Conservation (phyloP, 139 green algal genomes). For the Chlamydomonas schloesseri region DNA sequence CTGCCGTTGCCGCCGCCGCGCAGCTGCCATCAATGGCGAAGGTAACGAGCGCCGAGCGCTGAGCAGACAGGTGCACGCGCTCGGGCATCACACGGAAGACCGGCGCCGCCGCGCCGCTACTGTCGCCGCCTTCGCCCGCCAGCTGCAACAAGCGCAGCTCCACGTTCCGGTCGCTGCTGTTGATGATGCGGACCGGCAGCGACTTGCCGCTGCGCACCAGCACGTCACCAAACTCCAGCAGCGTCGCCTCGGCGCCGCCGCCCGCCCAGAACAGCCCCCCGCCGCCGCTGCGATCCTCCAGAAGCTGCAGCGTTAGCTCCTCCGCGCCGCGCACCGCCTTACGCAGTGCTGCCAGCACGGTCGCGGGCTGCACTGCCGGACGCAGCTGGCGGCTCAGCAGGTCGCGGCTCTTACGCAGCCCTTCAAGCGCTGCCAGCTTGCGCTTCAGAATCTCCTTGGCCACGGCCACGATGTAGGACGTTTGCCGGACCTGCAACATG, state of each 20-base stretch:
- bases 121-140: no score
- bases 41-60: no score
- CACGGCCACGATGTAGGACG: neutral
- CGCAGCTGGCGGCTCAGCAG: no score
- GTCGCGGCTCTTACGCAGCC: no score
- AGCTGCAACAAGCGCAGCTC: no score
- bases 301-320: slow-evolving; percentile 20
- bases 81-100: neutral
- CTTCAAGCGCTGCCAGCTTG: no score
- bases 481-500: slow-evolving; percentile 20
- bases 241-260: neutral
- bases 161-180: no score
- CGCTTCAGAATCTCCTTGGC: neutral
- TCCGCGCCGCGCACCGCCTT: neutral
- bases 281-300: neutral
- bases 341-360: neutral
- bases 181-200: no score
- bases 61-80: neutral
- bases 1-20: neutral
- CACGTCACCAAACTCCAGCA: slow-evolving; percentile 32
- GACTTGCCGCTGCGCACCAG: slow-evolving; percentile 3
- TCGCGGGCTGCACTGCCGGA: no score
- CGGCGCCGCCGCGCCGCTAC: neutral
- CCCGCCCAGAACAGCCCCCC: neutral
- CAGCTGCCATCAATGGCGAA: neutral